Evolutionary conservation across 2,329 filamentous ascomycete genomes (phyloP).

Genomic region (Trichoderma sp.): DNA sequence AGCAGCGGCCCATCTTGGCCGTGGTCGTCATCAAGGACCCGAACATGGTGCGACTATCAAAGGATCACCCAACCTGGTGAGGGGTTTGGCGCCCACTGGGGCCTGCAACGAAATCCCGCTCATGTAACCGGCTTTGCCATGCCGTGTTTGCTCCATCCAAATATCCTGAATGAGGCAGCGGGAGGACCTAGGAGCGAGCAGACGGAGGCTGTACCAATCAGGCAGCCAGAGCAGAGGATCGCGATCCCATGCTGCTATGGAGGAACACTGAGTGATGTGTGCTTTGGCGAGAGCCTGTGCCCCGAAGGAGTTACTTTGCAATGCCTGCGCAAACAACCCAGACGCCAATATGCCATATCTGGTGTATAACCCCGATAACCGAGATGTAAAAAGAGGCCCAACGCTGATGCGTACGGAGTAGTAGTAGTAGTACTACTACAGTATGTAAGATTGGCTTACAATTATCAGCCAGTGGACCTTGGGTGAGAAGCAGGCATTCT

Average conservation of each 20-base stretch:
- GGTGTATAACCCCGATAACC: conserved; percentile 1
- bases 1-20: neutral
- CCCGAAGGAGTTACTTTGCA: neutral
- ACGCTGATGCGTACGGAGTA: neutral
- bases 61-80: neutral
- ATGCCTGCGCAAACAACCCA: neutral
- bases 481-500: neutral
- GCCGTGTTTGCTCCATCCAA: neutral
- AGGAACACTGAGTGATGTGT: neutral
- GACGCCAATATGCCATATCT: neutral
- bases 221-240: neutral
- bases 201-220: neutral
- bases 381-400: neutral
- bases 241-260: neutral
- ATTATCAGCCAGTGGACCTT: conserved; percentile 11
- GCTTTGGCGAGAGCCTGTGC: neutral
- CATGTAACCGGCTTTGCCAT: neutral
- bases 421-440: too few relatives aligned
- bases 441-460: conserved; percentile 5
- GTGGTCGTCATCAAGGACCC: neutral
- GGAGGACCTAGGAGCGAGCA: neutral
- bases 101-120: conserved; percentile 1
- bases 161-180: neutral
- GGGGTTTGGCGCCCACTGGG: neutral
- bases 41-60: conserved; percentile 4